Evolutionary conservation across 129 eudicot genomes (phyloP).

Genomic region (Flaveria robusta): DNA sequence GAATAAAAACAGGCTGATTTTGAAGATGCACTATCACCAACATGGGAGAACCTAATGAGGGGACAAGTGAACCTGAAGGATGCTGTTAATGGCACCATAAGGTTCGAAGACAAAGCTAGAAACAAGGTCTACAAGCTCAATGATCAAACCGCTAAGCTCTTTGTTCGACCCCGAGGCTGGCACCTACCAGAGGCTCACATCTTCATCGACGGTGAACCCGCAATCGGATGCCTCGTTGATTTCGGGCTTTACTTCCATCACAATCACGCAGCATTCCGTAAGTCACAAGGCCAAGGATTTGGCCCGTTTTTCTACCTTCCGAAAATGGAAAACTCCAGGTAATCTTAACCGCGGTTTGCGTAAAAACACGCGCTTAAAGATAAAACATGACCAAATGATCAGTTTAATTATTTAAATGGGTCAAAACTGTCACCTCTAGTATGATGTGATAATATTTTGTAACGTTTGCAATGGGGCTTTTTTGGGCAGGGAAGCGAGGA

Average conservation of each 20-base stretch:
- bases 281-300: conserved; percentile 64
- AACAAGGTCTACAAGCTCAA: conserved; percentile 80
- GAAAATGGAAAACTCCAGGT: conserved; percentile 91
- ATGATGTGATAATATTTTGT: neutral
- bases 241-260: conserved; percentile 90
- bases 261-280: conserved; percentile 63
- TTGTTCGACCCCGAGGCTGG: conserved; percentile 97
- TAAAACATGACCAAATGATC: neutral
- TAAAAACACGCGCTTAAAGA: too few species aligned
- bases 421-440: neutral
- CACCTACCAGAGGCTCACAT: conserved; percentile 93
- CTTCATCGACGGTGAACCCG: conserved; percentile 85
- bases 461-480: neutral
- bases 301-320: conserved; percentile 98
- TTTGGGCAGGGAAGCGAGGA: conserved; percentile 83
- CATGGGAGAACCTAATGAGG: conserved; percentile 86
- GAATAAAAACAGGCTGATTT: conserved; percentile 75
- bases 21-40: conserved; percentile 92
- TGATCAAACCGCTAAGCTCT: conserved; percentile 72
- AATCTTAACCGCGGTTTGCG: neutral
- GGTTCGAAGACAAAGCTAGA: conserved; percentile 76
- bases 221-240: conserved; percentile 83
- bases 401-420: neutral
- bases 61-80: conserved; percentile 93
- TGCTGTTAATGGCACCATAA: conserved; percentile 80